Evolutionary conservation across 768 basidiomycete species (phyloP), one percentile per base, ranked within the genome.

Genomic region (Heimioporus sp.): DNA sequence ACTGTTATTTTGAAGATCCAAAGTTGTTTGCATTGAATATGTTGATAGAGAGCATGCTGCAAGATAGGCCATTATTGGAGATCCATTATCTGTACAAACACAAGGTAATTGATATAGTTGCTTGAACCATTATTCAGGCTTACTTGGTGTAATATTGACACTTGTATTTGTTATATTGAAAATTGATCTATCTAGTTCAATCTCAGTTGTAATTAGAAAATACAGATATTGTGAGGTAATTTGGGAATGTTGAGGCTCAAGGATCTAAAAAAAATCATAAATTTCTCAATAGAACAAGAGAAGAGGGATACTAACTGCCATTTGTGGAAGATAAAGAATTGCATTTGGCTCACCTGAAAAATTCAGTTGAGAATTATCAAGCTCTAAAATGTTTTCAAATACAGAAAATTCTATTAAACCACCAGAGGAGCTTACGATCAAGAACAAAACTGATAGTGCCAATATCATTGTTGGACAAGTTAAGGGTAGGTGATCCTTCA

Each of bases 171-270:
- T 17, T 8, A 19, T 13, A 16, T 12, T 46, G 0, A 37, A 0
- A 38, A 41, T 10, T 39, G 53, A 48, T 15, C 4, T 16, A 30
- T 61, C 41, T 10, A 52, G 10, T 11, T 55, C 32, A 24, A 58
- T 3, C 32, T n/a, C 21, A 10, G 60, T 55, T 34, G 60, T 58
- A 1, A 52, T 41, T 1, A 57, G 36, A 19, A 61, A 60, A 3
- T 48, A 54, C 0, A 59, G 28, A 10, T 48, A 51, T 17, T 45
- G 5, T 15, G 34, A 35, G 34, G 15, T 35, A 2, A 15, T 35
- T 35, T 24, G 21, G 21, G 21, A 24, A 24, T 24, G 3, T 5
- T 24, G 21, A 24, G 21, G 21, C 21, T 24, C 21, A 24, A 5
- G 5, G 2, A 24, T 24, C 21, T 24, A 24, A 24, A 24, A 24